Evolutionary conservation across 2,329 filamentous ascomycete genomes (phyloP).

Genomic region (Phoma sp.): DNA sequence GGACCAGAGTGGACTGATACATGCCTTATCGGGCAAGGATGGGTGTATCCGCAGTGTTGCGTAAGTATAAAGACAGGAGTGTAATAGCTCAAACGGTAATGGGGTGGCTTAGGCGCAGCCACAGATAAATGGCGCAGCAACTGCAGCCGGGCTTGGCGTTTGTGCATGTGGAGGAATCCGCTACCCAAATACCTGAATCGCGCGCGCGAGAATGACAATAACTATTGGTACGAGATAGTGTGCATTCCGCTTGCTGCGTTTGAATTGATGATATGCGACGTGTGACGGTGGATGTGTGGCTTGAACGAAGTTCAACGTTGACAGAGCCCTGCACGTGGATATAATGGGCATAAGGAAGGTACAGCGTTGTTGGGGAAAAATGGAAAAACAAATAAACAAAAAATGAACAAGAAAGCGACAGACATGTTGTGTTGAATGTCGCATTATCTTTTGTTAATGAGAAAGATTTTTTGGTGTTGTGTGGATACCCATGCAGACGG

Average conservation of each 20-base stretch:
- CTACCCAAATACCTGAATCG: constrained; percentile 2
- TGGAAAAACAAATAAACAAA: no score
- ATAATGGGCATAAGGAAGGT: not conserved
- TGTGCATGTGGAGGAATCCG: constrained; percentile 1
- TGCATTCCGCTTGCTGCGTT: not conserved
- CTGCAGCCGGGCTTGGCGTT: constrained; percentile 13
- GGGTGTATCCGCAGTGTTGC: constrained; percentile 8
- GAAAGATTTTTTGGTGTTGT: no score
- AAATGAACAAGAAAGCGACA: no score
- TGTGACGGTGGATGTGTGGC: not conserved
- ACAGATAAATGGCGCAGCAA: constrained; percentile 20
- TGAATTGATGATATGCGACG: not conserved
- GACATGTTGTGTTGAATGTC: no score
- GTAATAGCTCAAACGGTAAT: constrained; percentile 7
- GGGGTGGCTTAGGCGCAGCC: constrained; percentile 16
- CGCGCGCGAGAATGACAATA: constrained; percentile 3
- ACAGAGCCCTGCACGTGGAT: no score
- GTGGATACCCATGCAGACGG: no score
- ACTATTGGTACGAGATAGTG: constrained; percentile 5
- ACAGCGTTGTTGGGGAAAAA: not conserved
- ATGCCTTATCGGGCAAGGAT: constrained; percentile 9
- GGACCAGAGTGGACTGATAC: constrained; percentile 14
- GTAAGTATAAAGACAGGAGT: constrained; percentile 8
- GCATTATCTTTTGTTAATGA: no score
- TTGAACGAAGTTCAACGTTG: no score